Base-by-base conservation (phyloP, 2,329 filamentous ascomycete species). In the Fonsecaea nubica region DNA sequence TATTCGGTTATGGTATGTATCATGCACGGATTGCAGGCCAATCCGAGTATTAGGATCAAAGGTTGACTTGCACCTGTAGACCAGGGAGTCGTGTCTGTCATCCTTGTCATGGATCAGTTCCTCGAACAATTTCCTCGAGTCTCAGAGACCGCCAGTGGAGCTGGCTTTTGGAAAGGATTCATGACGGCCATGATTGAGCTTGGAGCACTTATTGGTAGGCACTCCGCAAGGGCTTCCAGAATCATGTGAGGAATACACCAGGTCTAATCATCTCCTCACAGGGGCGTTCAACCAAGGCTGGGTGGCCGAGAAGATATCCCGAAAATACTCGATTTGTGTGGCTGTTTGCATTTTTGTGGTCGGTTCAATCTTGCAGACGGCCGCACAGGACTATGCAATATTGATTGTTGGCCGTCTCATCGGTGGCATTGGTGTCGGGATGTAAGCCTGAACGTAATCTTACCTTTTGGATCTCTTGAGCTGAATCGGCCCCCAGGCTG, bases 171-270 rank as follows among this genome's bases (percentile, higher is more conserved):
- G 74, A 80, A 80, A 65, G 79, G 79, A n/a, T 65, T 80, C 68
- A 77, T 85, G 76, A 86, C 84, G 8, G 84, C 84, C 3, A 85
- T 85, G 83, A 81, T 86, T 58, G 82, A 85, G 66, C 70, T 85
- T 21, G 83, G 84, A n/a, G 84, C 83, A 8, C 74, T 85, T 18
- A 58, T 80, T 3, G 79, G 66, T 68, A 35, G 12, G 53, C n/a
- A 32, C 7, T 21, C 10, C 50, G 33, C 7, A 6, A 13, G 15
- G 8, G 30, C 35, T 58, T 6, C 10, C 32, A 55, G 40, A 7
- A 18, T 56, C 15, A 15, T 36, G 2, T 30, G 12, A 52, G 21
- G 15, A 18, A 42, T 9, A 18, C 32, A 1, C 18, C n/a, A 52
- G 21, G 15, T 9, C 45, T 50, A 50, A 50, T 10, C 40, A 69